These are phyloP conservation scores for Pascua sp. DNA, from an alignment of 1,284 basidiomycete genomes.

Conservation along the genomic window DNA sequence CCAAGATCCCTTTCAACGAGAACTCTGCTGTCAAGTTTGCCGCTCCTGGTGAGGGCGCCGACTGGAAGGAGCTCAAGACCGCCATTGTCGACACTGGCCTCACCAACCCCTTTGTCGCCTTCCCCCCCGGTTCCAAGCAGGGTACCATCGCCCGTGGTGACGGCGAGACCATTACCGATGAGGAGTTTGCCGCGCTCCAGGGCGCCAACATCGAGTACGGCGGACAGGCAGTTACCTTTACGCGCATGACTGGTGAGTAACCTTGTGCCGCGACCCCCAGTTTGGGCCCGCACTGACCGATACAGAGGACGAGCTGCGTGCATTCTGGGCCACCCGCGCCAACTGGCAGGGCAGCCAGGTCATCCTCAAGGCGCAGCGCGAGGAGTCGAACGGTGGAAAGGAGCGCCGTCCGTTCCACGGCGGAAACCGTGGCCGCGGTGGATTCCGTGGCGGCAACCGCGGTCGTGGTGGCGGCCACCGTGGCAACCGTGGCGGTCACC, in stretches of 20 bases:
- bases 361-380: constrained; percentile 61
- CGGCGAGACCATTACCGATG: constrained; percentile 50
- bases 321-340: constrained; percentile 70
- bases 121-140: constrained; percentile 45
- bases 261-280: constrained; percentile 4
- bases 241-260: constrained; percentile 33
- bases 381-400: constrained; percentile 39
- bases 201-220: constrained; percentile 49
- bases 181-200: constrained; percentile 50
- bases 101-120: constrained; percentile 41
- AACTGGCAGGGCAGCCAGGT: constrained; percentile 55
- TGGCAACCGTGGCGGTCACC: not conserved
- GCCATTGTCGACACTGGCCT: constrained; percentile 32
- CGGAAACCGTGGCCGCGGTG: constrained; percentile 36
- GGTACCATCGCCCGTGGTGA: constrained; percentile 51
- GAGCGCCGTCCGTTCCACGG: constrained; percentile 27
- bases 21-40: constrained; percentile 47
- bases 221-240: constrained; percentile 41
- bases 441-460: too few species aligned
- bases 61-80: constrained; percentile 54
- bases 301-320: constrained; percentile 62
- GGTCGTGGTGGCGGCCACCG: constrained; percentile 2
- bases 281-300: not conserved
- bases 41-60: constrained; percentile 44
- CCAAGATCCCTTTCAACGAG: constrained; percentile 48